Evolutionary conservation across 129 eudicot genomes (phyloP), one percentile per base, ranked within the genome.

Genomic region (Gnaphalium uliginosum): DNA sequence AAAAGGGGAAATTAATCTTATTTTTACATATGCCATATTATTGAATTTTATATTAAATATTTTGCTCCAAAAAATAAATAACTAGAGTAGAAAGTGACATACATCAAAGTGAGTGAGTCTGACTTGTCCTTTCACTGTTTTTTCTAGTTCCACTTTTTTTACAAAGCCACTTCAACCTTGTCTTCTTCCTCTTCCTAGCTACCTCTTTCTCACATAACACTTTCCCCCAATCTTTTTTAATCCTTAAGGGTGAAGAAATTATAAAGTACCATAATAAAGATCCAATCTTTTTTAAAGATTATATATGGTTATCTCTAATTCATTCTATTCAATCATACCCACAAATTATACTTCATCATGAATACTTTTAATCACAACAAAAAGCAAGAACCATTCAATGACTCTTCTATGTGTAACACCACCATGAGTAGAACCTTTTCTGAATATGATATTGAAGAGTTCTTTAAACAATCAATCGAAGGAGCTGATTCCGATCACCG

Each of bases 301-400:
- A 63, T n/a, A 72, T 72, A 37, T 72, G 26, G 29, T 64, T 9
- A 14, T 54, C 63, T 56, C 14, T 32, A 22, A 71, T 21, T 26
- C 61, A 41, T 71, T 33, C 11, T 2, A 30, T 50, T 37, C 23
- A 24, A 33, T 61, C 33, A 24, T 78, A 71, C 72, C 18, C 68
- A 53, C 78, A 65, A 32, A 57, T 4, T 21, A 21, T 17, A 46
- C 53, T 25, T 17, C 70, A 65, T 56, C 62, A 79, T 79, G 79
- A 54, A 73, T 37, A 46, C 59, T 22, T 65, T 58, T 22, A 53
- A 39, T 57, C 68, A 46, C 72, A 78, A 71, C n/a, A 63, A 62
- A 66, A 63, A 78, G 29, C 64, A 78, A 62, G 66, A 79, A 56
- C 51, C 69, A 1, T 79, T 73, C 62, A 71, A 48, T 24, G 54